Evolutionary conservation across 345 rosid species (phyloP).

Genomic region (Eucalyptus caleyi): DNA sequence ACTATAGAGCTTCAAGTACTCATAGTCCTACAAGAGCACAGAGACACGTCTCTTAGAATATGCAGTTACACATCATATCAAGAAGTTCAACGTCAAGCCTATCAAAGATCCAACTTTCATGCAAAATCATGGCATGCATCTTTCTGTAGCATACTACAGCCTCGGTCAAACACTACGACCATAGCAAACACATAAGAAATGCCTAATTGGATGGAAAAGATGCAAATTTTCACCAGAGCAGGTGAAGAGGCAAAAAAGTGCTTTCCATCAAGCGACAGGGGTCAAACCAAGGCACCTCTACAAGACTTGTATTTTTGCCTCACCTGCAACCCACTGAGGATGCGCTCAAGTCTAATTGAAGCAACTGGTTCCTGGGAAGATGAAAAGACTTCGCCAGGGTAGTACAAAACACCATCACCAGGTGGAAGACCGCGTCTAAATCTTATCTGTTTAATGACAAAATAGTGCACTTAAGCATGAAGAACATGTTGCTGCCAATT

Average conservation of each 20-base stretch:
- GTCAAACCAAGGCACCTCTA: not conserved
- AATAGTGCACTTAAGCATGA: not conserved
- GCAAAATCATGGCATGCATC: not conserved
- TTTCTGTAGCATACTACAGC: not conserved
- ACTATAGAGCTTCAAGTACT: slow-evolving; percentile 67
- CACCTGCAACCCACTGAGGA: slow-evolving; percentile 93
- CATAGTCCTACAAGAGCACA: slow-evolving; percentile 38
- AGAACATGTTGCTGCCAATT: not conserved
- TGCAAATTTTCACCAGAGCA: not conserved
- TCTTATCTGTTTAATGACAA: slow-evolving; percentile 39
- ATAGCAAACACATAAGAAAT: not conserved
- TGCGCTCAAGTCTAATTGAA: slow-evolving; percentile 80
- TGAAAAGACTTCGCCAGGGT: slow-evolving; percentile 94
- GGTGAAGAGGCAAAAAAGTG: not conserved
- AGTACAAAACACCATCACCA: slow-evolving; percentile 86
- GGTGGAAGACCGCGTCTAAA: slow-evolving; percentile 93
- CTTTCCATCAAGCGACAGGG: not conserved
- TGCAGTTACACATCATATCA: not conserved
- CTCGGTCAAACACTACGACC: not conserved
- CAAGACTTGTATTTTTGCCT: not conserved
- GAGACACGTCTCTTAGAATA: not conserved
- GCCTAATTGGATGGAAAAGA: not conserved
- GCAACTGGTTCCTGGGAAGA: slow-evolving; percentile 76
- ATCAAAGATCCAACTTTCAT: not conserved
- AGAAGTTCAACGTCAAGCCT: not conserved